A percentile compares a stretch with the other conserved stretches of the same genome.
These are phyloP conservation scores for Boletus fagicola DNA, from an alignment of 768 basidiomycete genomes.

Conservation along the genomic window DNA sequence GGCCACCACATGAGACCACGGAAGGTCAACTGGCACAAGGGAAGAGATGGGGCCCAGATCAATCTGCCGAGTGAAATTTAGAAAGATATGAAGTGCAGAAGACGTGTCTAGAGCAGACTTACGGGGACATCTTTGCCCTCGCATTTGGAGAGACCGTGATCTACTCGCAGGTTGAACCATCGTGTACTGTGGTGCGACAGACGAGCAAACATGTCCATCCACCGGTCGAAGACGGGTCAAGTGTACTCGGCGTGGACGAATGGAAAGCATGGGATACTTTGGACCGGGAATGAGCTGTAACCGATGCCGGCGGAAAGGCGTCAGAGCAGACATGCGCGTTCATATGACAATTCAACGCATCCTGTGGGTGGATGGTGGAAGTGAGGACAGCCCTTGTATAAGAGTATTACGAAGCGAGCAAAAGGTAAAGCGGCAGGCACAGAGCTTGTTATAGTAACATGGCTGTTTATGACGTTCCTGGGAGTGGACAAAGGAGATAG, in stretches of 20 bases:
- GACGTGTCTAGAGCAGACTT: slow-evolving; percentile 3
- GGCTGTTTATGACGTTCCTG: neutral
- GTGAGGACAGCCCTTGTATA: neutral
- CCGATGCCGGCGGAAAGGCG: slow-evolving; percentile 11
- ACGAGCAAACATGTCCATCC: neutral
- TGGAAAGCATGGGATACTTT: neutral
- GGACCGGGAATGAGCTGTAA: slow-evolving; percentile 1
- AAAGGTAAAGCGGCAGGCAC: neutral
- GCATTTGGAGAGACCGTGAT: neutral
- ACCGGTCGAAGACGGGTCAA: neutral
- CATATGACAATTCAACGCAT: neutral
- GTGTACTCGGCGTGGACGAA: neutral
- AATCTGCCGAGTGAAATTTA: neutral
- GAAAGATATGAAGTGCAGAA: no score
- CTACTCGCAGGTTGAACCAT: slow-evolving; percentile 11
- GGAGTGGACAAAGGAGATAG: neutral
- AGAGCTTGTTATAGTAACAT: neutral
- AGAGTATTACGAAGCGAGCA: neutral
- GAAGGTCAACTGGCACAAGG: slow-evolving; percentile 9
- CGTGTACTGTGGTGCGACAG: slow-evolving; percentile 8
- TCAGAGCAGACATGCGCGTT: neutral
- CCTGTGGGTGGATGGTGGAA: neutral
- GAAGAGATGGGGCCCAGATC: slow-evolving; percentile 11
- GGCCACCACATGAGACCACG: slow-evolving; percentile 31
- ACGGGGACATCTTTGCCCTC: slow-evolving; percentile 12